These are phyloP conservation scores for Pouteria glomerata DNA, from an alignment of 148 eudicot genomes.

Conservation along the genomic window DNA sequence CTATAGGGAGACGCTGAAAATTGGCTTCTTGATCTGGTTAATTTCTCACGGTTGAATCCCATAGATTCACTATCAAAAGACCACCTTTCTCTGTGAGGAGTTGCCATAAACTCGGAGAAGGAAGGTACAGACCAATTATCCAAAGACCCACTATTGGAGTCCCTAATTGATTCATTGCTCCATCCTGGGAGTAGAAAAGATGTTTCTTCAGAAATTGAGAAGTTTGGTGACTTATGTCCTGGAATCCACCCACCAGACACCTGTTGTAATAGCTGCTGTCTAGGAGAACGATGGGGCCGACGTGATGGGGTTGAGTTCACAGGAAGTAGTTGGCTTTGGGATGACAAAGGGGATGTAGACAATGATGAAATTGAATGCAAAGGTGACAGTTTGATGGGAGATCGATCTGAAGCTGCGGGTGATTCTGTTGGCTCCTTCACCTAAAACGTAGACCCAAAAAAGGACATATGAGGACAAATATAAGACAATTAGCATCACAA, in stretches of 20 bases:
- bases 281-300: slow-evolving; percentile 51
- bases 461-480: neutral
- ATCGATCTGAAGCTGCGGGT: slow-evolving; percentile 36
- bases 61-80: slow-evolving; percentile 69
- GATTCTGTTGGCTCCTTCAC: slow-evolving; percentile 49
- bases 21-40: slow-evolving; percentile 29
- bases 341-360: slow-evolving; percentile 55
- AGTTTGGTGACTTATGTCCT: slow-evolving; percentile 59
- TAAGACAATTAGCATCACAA: neutral
- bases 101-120: slow-evolving; percentile 50
- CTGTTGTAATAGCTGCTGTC: slow-evolving; percentile 42
- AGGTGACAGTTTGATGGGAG: slow-evolving; percentile 53
- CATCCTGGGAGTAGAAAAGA: slow-evolving; percentile 36
- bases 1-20: slow-evolving; percentile 33
- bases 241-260: slow-evolving; percentile 61
- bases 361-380: slow-evolving; percentile 61
- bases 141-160: slow-evolving; percentile 40
- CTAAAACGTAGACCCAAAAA: slow-evolving; percentile 23
- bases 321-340: slow-evolving; percentile 49
- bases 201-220: slow-evolving; percentile 51
- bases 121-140: slow-evolving; percentile 50
- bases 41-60: slow-evolving; percentile 41
- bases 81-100: slow-evolving; percentile 58
- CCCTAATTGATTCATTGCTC: slow-evolving; percentile 60
- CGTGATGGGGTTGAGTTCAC: slow-evolving; percentile 54